Percentiles rank a stretch among this genome's conserved stretches.
Conservation (phyloP, 139 green algal genomes). For the Chlamydomonas schloesseri region DNA sequence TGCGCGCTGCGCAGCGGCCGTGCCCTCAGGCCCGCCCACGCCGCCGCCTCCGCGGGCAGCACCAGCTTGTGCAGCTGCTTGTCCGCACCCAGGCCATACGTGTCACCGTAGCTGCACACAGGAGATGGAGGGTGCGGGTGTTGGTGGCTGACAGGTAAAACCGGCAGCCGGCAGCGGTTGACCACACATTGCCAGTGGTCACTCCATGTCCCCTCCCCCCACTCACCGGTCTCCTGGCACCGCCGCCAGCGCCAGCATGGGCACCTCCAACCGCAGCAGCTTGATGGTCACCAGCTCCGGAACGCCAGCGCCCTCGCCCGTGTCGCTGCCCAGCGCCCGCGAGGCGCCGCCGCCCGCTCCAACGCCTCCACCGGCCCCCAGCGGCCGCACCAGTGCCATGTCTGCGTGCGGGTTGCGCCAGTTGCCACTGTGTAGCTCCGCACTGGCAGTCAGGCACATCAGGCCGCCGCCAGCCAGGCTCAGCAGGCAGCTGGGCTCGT, state of each 20-base stretch:
- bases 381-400: constrained; percentile 32
- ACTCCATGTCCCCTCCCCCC: too few relatives aligned
- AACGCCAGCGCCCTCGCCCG: not conserved
- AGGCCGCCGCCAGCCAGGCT: constrained; percentile 39
- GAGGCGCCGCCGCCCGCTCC: not conserved
- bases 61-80: constrained; percentile 50
- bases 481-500: constrained; percentile 43
- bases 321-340: constrained; percentile 7
- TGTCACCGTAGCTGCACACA: constrained; percentile 37
- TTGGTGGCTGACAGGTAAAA: too few relatives aligned
- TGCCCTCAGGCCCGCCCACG: constrained; percentile 52
- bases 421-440: constrained; percentile 37
- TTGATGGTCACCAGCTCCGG: constrained; percentile 14
- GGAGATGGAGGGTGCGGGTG: too few relatives aligned
- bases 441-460: constrained; percentile 24
- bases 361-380: not conserved
- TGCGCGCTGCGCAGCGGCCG: constrained; percentile 19
- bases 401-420: constrained; percentile 34
- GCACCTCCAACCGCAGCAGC: constrained; percentile 49
- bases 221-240: not conserved
- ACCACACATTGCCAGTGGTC: too few relatives aligned
- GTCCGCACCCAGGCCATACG: constrained; percentile 51
- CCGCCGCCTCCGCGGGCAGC: constrained; percentile 43
- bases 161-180: too few relatives aligned
- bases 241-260: constrained; percentile 35